These are phyloP conservation scores for Ceratocystis smalleyi DNA, from an alignment of 2,329 filamentous ascomycete genomes.

Conservation along the genomic window DNA sequence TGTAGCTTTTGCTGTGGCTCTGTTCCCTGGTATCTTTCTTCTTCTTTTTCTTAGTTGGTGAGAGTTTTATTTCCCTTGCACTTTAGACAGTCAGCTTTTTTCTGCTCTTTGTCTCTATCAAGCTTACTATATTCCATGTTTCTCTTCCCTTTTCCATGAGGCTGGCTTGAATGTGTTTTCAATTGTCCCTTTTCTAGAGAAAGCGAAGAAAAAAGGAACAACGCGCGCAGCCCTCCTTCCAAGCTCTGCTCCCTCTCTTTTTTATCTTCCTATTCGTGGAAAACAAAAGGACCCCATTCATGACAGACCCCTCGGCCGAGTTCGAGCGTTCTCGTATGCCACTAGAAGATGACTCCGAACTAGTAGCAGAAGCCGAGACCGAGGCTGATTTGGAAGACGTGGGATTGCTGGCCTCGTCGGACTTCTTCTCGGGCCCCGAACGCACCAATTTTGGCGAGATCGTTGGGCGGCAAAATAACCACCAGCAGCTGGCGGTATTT, in stretches of 20 bases:
- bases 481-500: conserved; percentile 15
- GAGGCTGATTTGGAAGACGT: conserved; percentile 9
- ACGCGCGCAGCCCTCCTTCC: background rate
- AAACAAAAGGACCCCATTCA: background rate
- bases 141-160: too few species aligned
- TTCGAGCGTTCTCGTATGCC: background rate
- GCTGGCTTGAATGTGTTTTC: too few species aligned
- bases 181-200: too few species aligned
- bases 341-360: conserved; percentile 5
- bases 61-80: background rate
- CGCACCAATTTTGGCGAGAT: conserved; percentile 15
- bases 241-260: background rate
- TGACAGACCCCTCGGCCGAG: background rate
- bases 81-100: background rate
- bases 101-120: background rate
- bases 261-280: background rate
- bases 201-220: background rate
- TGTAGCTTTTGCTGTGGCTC: background rate
- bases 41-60: background rate
- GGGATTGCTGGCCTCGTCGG: conserved; percentile 3
- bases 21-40: background rate
- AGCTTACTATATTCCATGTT: too few species aligned
- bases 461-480: conserved; percentile 1
- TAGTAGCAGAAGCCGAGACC: conserved; percentile 1
- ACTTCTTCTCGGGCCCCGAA: conserved; percentile 8